A percentile compares a stretch with the other conserved stretches of the same genome.
phyloP scores from a whole-genome alignment of 208 protist genomes.

The Wallacemonas sp. region DNA sequence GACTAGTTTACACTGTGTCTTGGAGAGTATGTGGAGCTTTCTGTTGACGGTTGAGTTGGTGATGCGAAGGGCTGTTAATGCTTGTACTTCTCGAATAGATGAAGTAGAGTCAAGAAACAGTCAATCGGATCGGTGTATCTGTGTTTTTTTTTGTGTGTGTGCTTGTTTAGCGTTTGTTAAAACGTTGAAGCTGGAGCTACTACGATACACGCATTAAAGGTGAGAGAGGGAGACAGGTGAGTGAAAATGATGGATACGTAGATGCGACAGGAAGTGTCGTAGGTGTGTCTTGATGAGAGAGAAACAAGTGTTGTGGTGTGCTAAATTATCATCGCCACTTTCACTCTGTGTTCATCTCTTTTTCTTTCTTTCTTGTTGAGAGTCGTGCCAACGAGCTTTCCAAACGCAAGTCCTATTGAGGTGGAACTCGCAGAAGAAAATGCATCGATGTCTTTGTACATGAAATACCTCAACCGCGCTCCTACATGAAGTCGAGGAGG shows the following conservation, averaged over 20 bases:
- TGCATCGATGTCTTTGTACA: no score
- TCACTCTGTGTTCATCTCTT: no score
- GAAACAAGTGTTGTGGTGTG: no score
- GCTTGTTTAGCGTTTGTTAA: neutral
- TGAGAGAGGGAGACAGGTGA: neutral
- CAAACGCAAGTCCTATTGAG: no score
- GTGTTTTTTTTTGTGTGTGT: neutral
- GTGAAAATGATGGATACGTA: no score
- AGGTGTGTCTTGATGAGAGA: no score
- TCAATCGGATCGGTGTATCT: constrained; percentile 7
- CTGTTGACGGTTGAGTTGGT: neutral
- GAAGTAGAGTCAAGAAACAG: constrained; percentile 19
- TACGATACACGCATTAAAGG: neutral
- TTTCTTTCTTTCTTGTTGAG: no score
- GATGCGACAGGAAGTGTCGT: neutral
- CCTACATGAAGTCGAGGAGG: no score
- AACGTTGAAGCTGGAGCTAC: constrained; percentile 2
- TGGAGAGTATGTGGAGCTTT: neutral
- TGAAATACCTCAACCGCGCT: no score
- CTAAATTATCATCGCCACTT: no score
- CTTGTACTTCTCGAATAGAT: constrained; percentile 17
- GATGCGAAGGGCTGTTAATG: constrained; percentile 10
- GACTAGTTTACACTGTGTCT: constrained; percentile 11
- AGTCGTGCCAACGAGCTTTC: no score
- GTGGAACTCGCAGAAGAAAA: no score